These are phyloP conservation scores for Pichia sp. DNA, from an alignment of 1,139 yeast genomes.

Conservation along the genomic window DNA sequence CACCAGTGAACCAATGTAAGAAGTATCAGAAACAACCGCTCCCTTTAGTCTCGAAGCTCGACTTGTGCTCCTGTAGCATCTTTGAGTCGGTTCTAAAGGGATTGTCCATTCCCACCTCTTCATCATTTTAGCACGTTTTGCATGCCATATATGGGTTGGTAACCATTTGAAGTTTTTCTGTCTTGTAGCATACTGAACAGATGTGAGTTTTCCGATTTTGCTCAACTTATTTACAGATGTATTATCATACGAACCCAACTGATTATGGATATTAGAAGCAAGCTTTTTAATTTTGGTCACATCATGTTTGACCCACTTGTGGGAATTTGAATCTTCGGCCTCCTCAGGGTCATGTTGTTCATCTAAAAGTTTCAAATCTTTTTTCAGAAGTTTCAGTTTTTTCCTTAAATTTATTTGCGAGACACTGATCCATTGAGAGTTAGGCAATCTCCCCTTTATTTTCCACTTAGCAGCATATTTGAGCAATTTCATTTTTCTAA, in stretches of 20 bases:
- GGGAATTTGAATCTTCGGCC: slow-evolving; percentile 1
- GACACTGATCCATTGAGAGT: slow-evolving; percentile 23
- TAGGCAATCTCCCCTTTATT: slow-evolving; percentile 29
- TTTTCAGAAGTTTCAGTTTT: slow-evolving; percentile 32
- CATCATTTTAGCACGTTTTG: slow-evolving; percentile 84
- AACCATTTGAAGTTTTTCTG: slow-evolving; percentile 74
- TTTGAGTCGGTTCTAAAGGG: slow-evolving; percentile 81
- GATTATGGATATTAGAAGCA: slow-evolving; percentile 39
- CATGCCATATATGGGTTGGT: slow-evolving; percentile 95
- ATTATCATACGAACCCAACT: slow-evolving; percentile 59
- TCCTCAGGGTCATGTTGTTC: background rate
- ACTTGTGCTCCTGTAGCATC: slow-evolving; percentile 73
- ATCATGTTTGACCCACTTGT: slow-evolving; percentile 7
- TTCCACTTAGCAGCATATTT: slow-evolving; percentile 53
- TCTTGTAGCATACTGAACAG: slow-evolving; percentile 59
- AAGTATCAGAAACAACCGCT: slow-evolving; percentile 68
- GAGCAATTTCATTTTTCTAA: slow-evolving; percentile 49
- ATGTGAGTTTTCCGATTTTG: slow-evolving; percentile 40
- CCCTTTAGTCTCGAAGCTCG: slow-evolving; percentile 54
- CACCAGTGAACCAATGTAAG: slow-evolving; percentile 57
- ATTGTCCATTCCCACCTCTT: slow-evolving; percentile 78
- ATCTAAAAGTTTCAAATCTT: slow-evolving; percentile 20
- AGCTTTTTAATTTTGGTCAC: background rate
- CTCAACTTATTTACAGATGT: slow-evolving; percentile 51
- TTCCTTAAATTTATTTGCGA: slow-evolving; percentile 27